Percentiles rank a stretch among this genome's conserved stretches.
Evolutionary conservation across 768 basidiomycete species (phyloP).

Genomic region (Lactarius deliciosus): DNA sequence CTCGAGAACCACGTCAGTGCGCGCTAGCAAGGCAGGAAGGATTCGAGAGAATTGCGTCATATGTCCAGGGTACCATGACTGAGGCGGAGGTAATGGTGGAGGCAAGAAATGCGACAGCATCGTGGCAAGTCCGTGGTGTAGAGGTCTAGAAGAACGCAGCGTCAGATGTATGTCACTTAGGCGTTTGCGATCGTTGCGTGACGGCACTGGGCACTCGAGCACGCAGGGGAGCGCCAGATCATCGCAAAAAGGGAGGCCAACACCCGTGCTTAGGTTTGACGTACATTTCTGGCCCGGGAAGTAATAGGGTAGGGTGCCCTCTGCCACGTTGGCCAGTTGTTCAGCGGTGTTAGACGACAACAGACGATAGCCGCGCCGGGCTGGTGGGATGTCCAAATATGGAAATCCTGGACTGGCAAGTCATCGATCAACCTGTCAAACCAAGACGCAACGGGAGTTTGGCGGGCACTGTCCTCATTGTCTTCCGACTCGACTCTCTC

Average conservation of each 20-base stretch:
- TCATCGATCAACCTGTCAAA: conserved; percentile 19
- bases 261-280: conserved; percentile 13
- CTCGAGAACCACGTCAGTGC: conserved; percentile 91
- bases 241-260: conserved; percentile 1
- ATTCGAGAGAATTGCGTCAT: conserved; percentile 85
- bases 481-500: neutral
- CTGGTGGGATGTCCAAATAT: conserved; percentile 6
- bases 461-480: conserved; percentile 7
- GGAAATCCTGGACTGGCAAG: neutral
- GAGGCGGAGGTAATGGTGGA: conserved; percentile 62
- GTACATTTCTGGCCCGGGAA: conserved; percentile 22
- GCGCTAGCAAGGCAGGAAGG: conserved; percentile 72
- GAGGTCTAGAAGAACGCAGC: conserved; percentile 10
- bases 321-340: conserved; percentile 12
- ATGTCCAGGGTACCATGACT: conserved; percentile 96
- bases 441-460: conserved; percentile 15
- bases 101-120: conserved; percentile 42
- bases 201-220: conserved; percentile 4
- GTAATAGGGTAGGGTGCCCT: neutral
- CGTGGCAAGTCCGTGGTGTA: conserved; percentile 14
- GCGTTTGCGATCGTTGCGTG: conserved; percentile 20
- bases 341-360: neutral
- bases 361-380: conserved; percentile 13
- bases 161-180: conserved; percentile 20
- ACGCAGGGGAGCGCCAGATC: conserved; percentile 1